Percentiles rank a stretch among this genome's conserved stretches.
Conservation (phyloP, 1,284 basidiomycete species). For the Apiotrichum porosum region DNA sequence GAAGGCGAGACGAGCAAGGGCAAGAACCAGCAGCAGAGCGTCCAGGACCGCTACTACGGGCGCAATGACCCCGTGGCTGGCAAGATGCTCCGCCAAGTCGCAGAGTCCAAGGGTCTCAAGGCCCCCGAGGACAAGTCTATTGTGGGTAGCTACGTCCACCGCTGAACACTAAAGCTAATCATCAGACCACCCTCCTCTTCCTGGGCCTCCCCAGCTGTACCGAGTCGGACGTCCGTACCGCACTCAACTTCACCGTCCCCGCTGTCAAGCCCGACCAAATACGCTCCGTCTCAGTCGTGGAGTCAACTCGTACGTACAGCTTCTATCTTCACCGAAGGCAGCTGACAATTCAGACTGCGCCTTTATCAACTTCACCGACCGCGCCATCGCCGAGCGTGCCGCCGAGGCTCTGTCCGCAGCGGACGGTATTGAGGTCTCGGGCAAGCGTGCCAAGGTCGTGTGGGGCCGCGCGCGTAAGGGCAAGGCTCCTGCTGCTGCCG, state of each 20-base stretch:
- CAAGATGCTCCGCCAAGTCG: constrained; percentile 72
- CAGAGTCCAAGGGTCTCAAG: constrained; percentile 71
- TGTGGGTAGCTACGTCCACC: constrained; percentile 54
- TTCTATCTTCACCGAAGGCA: neutral
- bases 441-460: constrained; percentile 67
- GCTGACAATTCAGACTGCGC: constrained; percentile 66
- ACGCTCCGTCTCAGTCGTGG: constrained; percentile 79
- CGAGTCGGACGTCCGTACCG: constrained; percentile 72
- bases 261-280: constrained; percentile 64
- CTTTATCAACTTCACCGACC: constrained; percentile 87
- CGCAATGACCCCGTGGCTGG: constrained; percentile 83
- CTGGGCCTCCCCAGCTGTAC: constrained; percentile 71
- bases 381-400: constrained; percentile 73
- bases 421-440: constrained; percentile 78
- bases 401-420: constrained; percentile 70
- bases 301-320: constrained; percentile 45
- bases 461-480: constrained; percentile 67
- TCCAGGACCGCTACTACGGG: constrained; percentile 88
- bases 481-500: constrained; percentile 44
- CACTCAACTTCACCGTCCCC: constrained; percentile 67
- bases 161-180: neutral
- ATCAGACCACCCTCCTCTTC: constrained; percentile 84
- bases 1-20: constrained; percentile 56
- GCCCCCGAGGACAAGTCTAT: constrained; percentile 83
- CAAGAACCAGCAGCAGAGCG: constrained; percentile 74